Evolutionary conservation across 495 filamentous ascomycete species (phyloP), one percentile per base, ranked within the genome.

Genomic region (Penicillium coffeae): DNA sequence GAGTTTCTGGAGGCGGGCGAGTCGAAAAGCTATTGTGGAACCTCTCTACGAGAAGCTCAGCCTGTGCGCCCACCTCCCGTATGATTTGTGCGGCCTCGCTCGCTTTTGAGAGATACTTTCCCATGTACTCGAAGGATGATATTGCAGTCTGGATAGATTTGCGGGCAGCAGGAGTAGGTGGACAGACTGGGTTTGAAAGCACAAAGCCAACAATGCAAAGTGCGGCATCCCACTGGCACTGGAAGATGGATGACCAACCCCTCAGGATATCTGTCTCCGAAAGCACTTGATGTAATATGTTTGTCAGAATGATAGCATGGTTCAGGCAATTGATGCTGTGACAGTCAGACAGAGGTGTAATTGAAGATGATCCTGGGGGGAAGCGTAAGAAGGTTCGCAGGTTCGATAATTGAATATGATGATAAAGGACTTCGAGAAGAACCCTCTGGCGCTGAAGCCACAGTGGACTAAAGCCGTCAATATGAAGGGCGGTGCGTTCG

Each of bases 161-260:
- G 8, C 73, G 54, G 1, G 67, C 74, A 4, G 47, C 37, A 0
- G 61, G 54, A 0, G 71, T 65, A 5, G 56, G 51, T 1, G 58
- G 51, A 36, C 61, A 49, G 3, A 63, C 34, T 1, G 76, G 74
- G 35, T 74, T 69, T 0, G 71, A 70, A 0, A 79, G 42, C 8
- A 70, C 45, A 38, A 75, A 81, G 7, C 71, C 75, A n/a, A 80
- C 51, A 1, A 78, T 56, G 10, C 72, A 65, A 19, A 79, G 57
- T 14, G 69, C 56, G 0, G 74, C 74, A 46, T 78, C 75, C 75
- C 76, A 79, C 52, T 75, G 70, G 52, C 64, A 76, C 34, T 75
- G 73, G 27, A 76, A 78, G 0, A 56, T 63, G 42, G 74, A 65
- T 42, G 69, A 54, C 66, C 71, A 77, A 6, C 75, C 74, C 6